These are phyloP conservation scores for Coprinopsis cinerea DNA, from an alignment of 768 basidiomycete genomes.

Conservation along the genomic window DNA sequence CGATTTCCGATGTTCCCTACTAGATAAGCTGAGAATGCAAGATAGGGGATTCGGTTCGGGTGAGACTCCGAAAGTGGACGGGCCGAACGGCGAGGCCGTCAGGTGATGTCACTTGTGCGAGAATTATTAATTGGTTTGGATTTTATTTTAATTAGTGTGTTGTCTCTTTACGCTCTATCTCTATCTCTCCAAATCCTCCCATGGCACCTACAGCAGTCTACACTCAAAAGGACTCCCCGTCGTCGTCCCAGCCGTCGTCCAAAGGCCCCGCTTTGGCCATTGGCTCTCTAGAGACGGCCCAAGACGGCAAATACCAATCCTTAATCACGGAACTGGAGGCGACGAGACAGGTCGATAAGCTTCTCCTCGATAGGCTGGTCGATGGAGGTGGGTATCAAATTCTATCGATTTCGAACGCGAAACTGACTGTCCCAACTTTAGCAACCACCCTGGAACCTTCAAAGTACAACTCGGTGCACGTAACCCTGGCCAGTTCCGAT, in stretches of 20 bases:
- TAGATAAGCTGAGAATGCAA: no score
- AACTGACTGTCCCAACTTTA: constrained; percentile 19
- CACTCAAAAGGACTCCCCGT: constrained; percentile 18
- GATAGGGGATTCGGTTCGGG: constrained; percentile 2
- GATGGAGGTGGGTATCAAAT: constrained; percentile 59
- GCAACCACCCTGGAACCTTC: constrained; percentile 52
- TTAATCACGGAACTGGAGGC: constrained; percentile 56
- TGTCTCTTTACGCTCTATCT: background rate
- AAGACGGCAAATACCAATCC: constrained; percentile 73
- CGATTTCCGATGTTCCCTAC: background rate
- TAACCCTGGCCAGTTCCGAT: constrained; percentile 59
- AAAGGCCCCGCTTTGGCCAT: constrained; percentile 62
- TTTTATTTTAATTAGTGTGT: constrained; percentile 1
- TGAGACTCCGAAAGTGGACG: background rate
- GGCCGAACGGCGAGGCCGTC: background rate
- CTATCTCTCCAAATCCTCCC: no score
- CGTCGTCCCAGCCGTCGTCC: constrained; percentile 14
- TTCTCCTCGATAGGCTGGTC: constrained; percentile 77
- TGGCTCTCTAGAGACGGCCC: constrained; percentile 72
- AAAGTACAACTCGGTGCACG: constrained; percentile 59
- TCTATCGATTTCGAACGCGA: constrained; percentile 6
- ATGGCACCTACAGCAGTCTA: constrained; percentile 65
- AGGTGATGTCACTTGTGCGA: constrained; percentile 7
- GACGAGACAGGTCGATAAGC: constrained; percentile 58
- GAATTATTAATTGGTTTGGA: constrained; percentile 3